These are phyloP conservation scores for Mimosa bimucronata DNA, from an alignment of 306 rosid genomes.

Conservation along the genomic window DNA sequence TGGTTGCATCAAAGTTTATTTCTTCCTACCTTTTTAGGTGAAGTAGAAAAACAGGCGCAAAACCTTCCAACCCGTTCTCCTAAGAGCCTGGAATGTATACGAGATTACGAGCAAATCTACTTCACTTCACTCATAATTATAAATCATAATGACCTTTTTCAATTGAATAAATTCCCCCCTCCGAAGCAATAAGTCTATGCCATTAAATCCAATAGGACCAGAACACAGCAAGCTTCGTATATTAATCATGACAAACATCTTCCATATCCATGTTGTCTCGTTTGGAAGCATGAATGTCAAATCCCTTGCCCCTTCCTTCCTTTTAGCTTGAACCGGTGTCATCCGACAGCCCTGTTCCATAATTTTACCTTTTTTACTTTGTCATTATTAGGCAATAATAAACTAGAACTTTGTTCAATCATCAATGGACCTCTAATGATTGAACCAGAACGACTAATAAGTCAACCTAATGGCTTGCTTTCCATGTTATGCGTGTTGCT, in stretches of 20 bases:
- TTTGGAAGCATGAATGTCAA: slow-evolving; percentile 37
- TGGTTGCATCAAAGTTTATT: not conserved
- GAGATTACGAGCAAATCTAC: not conserved
- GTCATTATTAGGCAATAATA: slow-evolving; percentile 1
- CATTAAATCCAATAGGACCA: slow-evolving; percentile 13
- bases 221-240: slow-evolving; percentile 3
- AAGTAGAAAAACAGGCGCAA: not conserved
- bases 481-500: slow-evolving; percentile 19
- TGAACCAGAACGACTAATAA: slow-evolving; percentile 39
- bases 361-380: not conserved
- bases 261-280: slow-evolving; percentile 30
- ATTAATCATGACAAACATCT: slow-evolving; percentile 44
- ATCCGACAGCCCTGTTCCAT: slow-evolving; percentile 40
- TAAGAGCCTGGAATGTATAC: not conserved
- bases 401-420: slow-evolving; percentile 16
- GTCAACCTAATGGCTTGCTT: slow-evolving; percentile 31
- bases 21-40: not conserved
- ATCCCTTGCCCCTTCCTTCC: slow-evolving; percentile 23
- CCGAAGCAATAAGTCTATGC: slow-evolving; percentile 18
- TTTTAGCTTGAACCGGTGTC: slow-evolving; percentile 17
- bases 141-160: slow-evolving; percentile 32
- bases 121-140: slow-evolving; percentile 23
- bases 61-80: not conserved
- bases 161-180: slow-evolving; percentile 21
- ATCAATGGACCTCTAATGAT: slow-evolving; percentile 38